A percentile compares a stretch with the other conserved stretches of the same genome.
Conservation (phyloP, 495 filamentous ascomycete genomes). For the Xylaria intraflava region DNA sequence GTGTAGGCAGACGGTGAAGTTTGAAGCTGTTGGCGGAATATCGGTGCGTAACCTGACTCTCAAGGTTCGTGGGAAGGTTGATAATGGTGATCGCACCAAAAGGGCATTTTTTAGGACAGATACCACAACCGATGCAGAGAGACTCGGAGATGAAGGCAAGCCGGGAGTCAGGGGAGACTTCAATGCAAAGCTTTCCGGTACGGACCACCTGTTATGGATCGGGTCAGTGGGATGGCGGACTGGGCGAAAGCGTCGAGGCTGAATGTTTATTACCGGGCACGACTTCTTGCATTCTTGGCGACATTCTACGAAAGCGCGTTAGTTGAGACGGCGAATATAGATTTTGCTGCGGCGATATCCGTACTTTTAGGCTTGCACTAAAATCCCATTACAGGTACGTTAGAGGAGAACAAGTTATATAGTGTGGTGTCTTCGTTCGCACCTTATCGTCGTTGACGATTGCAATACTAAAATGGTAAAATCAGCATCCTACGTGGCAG, state of each 20-base stretch:
- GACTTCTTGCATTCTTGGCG: slow-evolving; percentile 99
- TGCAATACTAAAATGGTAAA: slow-evolving; percentile 62
- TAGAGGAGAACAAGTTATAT: background rate
- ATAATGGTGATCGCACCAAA: slow-evolving; percentile 99
- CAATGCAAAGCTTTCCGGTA: slow-evolving; percentile 94
- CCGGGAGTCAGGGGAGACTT: slow-evolving; percentile 82
- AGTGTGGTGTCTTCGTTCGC: slow-evolving; percentile 27
- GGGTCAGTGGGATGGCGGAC: slow-evolving; percentile 9
- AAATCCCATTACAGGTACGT: slow-evolving; percentile 22
- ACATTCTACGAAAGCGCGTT: slow-evolving; percentile 59
- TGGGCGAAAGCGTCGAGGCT: background rate
- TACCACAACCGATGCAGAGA: slow-evolving; percentile 96
- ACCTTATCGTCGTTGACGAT: slow-evolving; percentile 98
- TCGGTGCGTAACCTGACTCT: slow-evolving; percentile 94
- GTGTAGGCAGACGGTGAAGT: slow-evolving; percentile 91
- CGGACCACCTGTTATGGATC: slow-evolving; percentile 56
- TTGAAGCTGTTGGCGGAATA: slow-evolving; percentile 99
- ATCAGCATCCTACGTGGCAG: slow-evolving; percentile 11
- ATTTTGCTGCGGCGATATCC: slow-evolving; percentile 26
- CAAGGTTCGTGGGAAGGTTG: slow-evolving; percentile 97
- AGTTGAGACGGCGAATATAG: background rate
- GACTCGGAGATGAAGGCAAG: slow-evolving; percentile 97
- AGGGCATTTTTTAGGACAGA: slow-evolving; percentile 98
- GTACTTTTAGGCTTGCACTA: slow-evolving; percentile 91
- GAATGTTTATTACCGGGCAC: slow-evolving; percentile 56